Evolutionary conservation across 2,329 filamentous ascomycete genomes (phyloP).

Genomic region (Metarhizium anisopliae): DNA sequence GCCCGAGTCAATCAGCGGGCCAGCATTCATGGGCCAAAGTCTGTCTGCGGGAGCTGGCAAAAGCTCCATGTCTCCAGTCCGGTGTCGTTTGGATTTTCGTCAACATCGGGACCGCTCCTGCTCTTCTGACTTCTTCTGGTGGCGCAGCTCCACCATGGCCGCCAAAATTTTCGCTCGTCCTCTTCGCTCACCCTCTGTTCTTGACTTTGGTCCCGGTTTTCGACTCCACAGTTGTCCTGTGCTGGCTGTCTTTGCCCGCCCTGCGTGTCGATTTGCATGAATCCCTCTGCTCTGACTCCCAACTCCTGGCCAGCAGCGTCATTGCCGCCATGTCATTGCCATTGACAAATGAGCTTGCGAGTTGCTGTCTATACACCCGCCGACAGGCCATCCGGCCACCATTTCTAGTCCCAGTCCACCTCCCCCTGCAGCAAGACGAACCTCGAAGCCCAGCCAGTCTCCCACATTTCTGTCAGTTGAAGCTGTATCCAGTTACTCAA

Average conservation of each 20-base stretch:
- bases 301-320: background rate
- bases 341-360: too few relatives aligned
- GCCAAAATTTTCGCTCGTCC: background rate
- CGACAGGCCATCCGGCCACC: slow-evolving; percentile 7
- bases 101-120: background rate
- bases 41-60: background rate
- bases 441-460: too few relatives aligned
- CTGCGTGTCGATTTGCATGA: background rate
- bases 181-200: background rate
- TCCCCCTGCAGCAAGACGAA: background rate
- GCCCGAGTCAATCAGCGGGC: background rate
- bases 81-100: background rate
- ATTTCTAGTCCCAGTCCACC: background rate
- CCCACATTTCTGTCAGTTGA: background rate
- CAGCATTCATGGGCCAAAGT: background rate
- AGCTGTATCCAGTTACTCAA: background rate
- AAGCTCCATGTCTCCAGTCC: too few relatives aligned
- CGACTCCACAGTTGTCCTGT: background rate
- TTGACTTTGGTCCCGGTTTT: background rate
- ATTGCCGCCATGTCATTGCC: background rate
- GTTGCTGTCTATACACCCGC: background rate
- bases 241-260: background rate
- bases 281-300: background rate
- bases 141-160: background rate
- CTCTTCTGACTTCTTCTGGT: background rate